Evolutionary conservation across 2,329 filamentous ascomycete species (phyloP).

Genomic region (Trichoderma semiorbis): DNA sequence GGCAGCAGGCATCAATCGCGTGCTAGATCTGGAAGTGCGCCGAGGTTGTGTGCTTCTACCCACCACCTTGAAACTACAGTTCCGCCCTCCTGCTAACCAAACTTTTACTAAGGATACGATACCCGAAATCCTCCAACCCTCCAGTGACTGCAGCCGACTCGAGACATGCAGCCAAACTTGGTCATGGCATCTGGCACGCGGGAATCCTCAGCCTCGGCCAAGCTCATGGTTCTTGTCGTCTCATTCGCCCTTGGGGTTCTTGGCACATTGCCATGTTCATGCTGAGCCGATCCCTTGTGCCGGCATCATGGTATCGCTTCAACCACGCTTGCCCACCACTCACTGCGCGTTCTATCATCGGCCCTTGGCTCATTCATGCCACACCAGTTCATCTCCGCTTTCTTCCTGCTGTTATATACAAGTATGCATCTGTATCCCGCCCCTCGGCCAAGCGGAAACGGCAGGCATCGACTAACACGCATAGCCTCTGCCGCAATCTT

Average conservation of each 20-base stretch:
- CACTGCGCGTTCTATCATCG: neutral
- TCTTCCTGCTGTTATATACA: neutral
- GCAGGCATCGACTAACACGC: neutral
- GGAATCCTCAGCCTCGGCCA: neutral
- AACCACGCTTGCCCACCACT: no score
- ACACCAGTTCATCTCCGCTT: neutral
- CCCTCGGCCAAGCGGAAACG: neutral
- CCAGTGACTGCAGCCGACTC: neutral
- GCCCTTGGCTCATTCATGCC: neutral
- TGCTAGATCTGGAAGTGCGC: neutral
- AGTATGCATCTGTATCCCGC: neutral
- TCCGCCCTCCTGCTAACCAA: neutral
- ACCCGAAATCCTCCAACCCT: neutral
- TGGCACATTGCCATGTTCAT: neutral
- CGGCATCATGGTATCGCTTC: neutral
- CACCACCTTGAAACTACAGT: neutral
- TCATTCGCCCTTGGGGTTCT: neutral
- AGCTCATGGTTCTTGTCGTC: neutral
- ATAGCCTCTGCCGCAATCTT: neutral
- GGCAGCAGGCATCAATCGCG: neutral
- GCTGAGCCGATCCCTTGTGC: neutral
- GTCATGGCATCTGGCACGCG: neutral
- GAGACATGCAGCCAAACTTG: neutral
- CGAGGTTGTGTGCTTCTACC: neutral
- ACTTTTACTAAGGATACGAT: neutral